phyloP scores from a whole-genome alignment of 768 basidiomycete genomes.

The Phylloporus sp. region DNA sequence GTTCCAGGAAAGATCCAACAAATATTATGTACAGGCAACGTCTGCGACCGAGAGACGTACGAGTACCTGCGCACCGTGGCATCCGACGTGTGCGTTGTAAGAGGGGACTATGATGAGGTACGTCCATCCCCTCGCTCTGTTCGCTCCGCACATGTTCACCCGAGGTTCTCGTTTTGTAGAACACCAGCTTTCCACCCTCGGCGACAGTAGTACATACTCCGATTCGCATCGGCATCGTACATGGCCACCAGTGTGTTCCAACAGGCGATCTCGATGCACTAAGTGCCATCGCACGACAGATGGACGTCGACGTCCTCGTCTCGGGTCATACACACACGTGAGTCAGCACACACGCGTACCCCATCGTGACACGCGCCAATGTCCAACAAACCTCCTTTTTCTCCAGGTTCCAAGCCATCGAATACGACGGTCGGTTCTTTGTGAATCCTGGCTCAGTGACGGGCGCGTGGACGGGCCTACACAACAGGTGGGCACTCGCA shows the following conservation, averaged over 20 bases:
- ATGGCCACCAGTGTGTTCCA: constrained; percentile 92
- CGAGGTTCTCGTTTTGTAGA: constrained; percentile 32
- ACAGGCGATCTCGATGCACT: constrained; percentile 91
- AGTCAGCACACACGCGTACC: constrained; percentile 29
- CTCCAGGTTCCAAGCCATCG: constrained; percentile 85
- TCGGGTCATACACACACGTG: constrained; percentile 94
- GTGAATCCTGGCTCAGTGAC: constrained; percentile 94
- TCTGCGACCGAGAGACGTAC: constrained; percentile 95
- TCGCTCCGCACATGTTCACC: background rate
- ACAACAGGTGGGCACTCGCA: constrained; percentile 7
- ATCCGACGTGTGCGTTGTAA: constrained; percentile 85
- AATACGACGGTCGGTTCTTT: constrained; percentile 89
- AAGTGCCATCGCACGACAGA: constrained; percentile 81
- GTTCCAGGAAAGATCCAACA: constrained; percentile 97
- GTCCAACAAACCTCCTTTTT: background rate
- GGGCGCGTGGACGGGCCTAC: constrained; percentile 81
- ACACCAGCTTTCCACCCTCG: constrained; percentile 71
- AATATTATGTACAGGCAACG: constrained; percentile 95
- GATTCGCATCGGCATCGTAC: constrained; percentile 87
- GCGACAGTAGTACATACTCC: constrained; percentile 76
- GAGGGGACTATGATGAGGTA: constrained; percentile 96
- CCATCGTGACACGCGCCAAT: background rate
- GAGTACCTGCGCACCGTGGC: constrained; percentile 95
- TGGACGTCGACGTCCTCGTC: constrained; percentile 96
- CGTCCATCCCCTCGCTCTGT: constrained; percentile 13